Evolutionary conservation across 2,329 filamentous ascomycete species (phyloP).

Genomic region (Calonectria honghensis): DNA sequence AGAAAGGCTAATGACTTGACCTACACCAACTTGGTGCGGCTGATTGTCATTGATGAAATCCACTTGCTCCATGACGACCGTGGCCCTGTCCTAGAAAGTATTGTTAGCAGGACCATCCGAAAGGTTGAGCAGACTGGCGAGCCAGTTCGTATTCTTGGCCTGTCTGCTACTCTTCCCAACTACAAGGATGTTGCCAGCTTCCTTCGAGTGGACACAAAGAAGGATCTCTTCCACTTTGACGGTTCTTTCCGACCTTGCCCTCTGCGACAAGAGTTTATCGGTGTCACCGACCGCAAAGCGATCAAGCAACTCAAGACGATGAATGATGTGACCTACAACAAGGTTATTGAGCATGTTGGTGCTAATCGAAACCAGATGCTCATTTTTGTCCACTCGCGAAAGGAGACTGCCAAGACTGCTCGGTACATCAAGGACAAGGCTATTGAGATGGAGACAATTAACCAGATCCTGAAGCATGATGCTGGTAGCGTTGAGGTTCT

Average conservation of each 20-base stretch:
- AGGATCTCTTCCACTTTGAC: conserved; percentile 97
- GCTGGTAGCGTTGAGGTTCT: conserved; percentile 93
- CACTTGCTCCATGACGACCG: conserved; percentile 98
- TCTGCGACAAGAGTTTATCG: conserved; percentile 96
- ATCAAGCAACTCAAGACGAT: conserved; percentile 99
- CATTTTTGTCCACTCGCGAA: conserved; percentile 98
- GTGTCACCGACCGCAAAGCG: conserved; percentile 96
- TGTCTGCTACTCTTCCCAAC: conserved; percentile 96
- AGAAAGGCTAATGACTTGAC: conserved; percentile 97
- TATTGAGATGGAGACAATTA: conserved; percentile 96
- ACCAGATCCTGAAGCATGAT: conserved; percentile 94
- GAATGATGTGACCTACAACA: conserved; percentile 99
- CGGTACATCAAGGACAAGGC: conserved; percentile 98
- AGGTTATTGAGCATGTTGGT: conserved; percentile 96
- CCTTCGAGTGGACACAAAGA: conserved; percentile 88
- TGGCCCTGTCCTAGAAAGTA: conserved; percentile 96
- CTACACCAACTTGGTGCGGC: conserved; percentile 96
- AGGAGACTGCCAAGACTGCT: conserved; percentile 98
- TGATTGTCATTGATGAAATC: conserved; percentile 98
- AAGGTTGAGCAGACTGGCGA: conserved; percentile 96
- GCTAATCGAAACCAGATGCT: conserved; percentile 97
- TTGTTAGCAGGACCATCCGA: conserved; percentile 94
- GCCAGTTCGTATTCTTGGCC: conserved; percentile 90
- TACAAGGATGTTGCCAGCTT: conserved; percentile 98
- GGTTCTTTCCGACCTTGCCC: conserved; percentile 95